phyloP scores from a whole-genome alignment of 1,139 yeast species.

The Nakaseomyces bracarensis region DNA sequence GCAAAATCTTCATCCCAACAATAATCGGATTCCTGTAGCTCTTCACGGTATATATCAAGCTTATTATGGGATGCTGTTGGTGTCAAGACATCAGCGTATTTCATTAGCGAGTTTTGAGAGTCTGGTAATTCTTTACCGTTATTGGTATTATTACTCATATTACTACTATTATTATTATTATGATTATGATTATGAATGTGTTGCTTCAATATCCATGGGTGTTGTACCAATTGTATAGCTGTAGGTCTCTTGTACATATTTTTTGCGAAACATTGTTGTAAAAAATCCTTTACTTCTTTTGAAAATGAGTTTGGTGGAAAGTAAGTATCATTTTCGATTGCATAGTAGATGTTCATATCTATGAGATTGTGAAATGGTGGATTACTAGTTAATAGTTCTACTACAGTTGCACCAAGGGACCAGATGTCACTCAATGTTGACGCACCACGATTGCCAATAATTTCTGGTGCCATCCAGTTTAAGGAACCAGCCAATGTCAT shows the following conservation, averaged over 20 bases:
- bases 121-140: too few relatives aligned
- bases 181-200: not conserved
- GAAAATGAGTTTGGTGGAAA: slow-evolving; percentile 68
- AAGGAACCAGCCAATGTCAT: slow-evolving; percentile 95
- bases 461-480: slow-evolving; percentile 99
- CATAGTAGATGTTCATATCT: slow-evolving; percentile 85
- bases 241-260: slow-evolving; percentile 29
- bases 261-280: slow-evolving; percentile 63
- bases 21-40: slow-evolving; percentile 15
- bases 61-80: slow-evolving; percentile 7
- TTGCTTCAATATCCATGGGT: slow-evolving; percentile 20
- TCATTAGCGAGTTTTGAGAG: not conserved
- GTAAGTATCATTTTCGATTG: slow-evolving; percentile 77
- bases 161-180: not conserved
- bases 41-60: slow-evolving; percentile 18
- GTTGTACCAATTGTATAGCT: slow-evolving; percentile 24
- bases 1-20: slow-evolving; percentile 29
- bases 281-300: slow-evolving; percentile 50
- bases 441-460: slow-evolving; percentile 79
- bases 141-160: too few relatives aligned
- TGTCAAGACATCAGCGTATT: not conserved
- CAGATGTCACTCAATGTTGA: slow-evolving; percentile 82
- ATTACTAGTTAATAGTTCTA: slow-evolving; percentile 74
- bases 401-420: slow-evolving; percentile 93
- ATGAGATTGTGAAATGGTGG: slow-evolving; percentile 83